Evolutionary conservation across 805 yeast species (phyloP).

Genomic region (Zygosaccharomyces bailii): DNA sequence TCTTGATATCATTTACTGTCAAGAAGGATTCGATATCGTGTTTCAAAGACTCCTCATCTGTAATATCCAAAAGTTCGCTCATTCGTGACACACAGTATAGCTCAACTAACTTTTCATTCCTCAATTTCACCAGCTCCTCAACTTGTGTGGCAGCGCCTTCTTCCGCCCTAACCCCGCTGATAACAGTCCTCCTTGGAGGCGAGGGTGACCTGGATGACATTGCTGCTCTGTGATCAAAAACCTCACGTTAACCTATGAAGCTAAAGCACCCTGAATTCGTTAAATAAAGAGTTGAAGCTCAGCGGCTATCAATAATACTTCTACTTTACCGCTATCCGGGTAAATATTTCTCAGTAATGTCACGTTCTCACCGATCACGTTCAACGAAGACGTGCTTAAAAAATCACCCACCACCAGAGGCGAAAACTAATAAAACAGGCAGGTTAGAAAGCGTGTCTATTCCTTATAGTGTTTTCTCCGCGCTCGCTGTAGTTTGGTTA

Average conservation of each 20-base stretch:
- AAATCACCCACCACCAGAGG: conserved; percentile 6
- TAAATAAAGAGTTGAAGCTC: background rate
- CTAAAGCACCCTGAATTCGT: background rate
- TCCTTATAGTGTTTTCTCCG: background rate
- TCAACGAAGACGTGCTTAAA: conserved; percentile 6
- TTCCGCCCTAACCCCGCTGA: conserved; percentile 9
- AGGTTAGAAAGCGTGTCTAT: background rate
- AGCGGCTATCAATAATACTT: background rate
- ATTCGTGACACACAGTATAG: conserved; percentile 56
- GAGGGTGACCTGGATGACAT: conserved; percentile 19
- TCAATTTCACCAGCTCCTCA: conserved; percentile 42
- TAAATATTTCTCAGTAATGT: too few species aligned
- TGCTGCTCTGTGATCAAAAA: background rate
- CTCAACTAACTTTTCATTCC: conserved; percentile 60
- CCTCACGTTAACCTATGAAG: background rate
- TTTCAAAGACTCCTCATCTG: conserved; percentile 38
- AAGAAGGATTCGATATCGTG: conserved; percentile 46
- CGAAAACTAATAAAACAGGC: conserved; percentile 4
- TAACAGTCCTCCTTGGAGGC: conserved; percentile 16
- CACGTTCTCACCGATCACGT: too few species aligned
- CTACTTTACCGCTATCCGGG: conserved; percentile 2
- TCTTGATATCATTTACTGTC: conserved; percentile 50
- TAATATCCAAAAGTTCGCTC: conserved; percentile 43
- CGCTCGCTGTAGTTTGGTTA: background rate
- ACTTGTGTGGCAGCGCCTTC: conserved; percentile 8